phyloP scores from a whole-genome alignment of 2,329 filamentous ascomycete species.

The Fusarium sp. region DNA sequence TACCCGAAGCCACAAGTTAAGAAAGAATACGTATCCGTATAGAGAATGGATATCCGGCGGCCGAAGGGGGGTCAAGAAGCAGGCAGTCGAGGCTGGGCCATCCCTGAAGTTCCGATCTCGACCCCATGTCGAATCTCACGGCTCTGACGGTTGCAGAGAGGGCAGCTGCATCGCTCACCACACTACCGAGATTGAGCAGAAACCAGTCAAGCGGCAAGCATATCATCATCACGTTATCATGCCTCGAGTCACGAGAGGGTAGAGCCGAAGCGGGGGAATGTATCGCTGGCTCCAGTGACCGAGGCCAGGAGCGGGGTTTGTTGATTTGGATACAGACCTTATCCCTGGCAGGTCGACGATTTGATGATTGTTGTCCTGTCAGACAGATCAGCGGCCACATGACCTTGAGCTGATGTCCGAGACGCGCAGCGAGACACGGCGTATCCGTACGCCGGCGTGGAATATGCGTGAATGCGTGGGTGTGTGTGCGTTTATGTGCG shows the following conservation, averaged over 20 bases:
- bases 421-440: slow-evolving; percentile 18
- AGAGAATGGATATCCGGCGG: background rate
- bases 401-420: slow-evolving; percentile 31
- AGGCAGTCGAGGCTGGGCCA: slow-evolving; percentile 8
- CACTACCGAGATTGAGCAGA: slow-evolving; percentile 23
- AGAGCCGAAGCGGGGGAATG: slow-evolving; percentile 24
- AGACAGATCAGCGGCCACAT: slow-evolving; percentile 37
- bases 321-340: slow-evolving; percentile 11
- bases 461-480: background rate
- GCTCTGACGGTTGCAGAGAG: slow-evolving; percentile 5
- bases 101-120: slow-evolving; percentile 28
- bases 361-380: slow-evolving; percentile 14
- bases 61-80: background rate
- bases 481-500: slow-evolving; percentile 11
- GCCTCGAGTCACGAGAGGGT: slow-evolving; percentile 29
- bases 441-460: background rate
- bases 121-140: slow-evolving; percentile 33
- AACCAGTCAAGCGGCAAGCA: slow-evolving; percentile 12
- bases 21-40: background rate
- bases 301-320: slow-evolving; percentile 17
- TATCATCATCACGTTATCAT: slow-evolving; percentile 20
- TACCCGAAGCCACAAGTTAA: slow-evolving; percentile 24
- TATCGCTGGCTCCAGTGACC: slow-evolving; percentile 28
- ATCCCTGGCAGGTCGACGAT: slow-evolving; percentile 14
- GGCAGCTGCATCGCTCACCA: slow-evolving; percentile 9